These are phyloP conservation scores for Solanum hybrid DNA, from an alignment of 305 asterid species.

Conservation along the genomic window DNA sequence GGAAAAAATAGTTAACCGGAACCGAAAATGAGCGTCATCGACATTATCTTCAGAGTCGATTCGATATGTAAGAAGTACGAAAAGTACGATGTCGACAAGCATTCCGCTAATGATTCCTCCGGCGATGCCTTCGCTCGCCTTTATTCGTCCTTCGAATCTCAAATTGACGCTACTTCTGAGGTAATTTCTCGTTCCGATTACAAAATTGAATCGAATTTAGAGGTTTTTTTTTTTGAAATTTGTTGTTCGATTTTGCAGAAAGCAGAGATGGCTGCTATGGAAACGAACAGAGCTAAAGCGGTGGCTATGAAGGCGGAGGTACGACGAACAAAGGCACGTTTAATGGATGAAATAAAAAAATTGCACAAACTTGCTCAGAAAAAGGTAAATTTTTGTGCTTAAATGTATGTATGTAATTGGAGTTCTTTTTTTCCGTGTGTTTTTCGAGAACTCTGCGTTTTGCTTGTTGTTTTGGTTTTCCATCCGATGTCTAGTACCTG, in stretches of 20 bases:
- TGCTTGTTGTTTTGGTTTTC: not conserved
- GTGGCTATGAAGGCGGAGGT: conserved; percentile 92
- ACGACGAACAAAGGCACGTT: conserved; percentile 73
- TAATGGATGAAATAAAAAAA: conserved; percentile 73
- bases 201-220: not conserved
- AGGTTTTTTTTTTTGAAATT: not conserved
- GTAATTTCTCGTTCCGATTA: conserved; percentile 7
- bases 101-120: conserved; percentile 23
- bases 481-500: not conserved
- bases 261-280: conserved; percentile 48
- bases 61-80: conserved; percentile 72
- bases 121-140: conserved; percentile 72
- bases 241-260: conserved; percentile 24
- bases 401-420: not conserved
- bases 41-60: conserved; percentile 69
- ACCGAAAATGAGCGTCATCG: conserved; percentile 65
- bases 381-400: conserved; percentile 29
- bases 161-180: conserved; percentile 47
- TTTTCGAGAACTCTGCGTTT: not conserved
- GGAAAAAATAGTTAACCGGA: not conserved
- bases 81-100: conserved; percentile 76
- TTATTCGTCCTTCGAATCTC: conserved; percentile 55
- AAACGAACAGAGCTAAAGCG: conserved; percentile 70
- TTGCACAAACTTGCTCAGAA: conserved; percentile 69
- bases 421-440: not conserved